Conservation (phyloP, 441 rosid species). For the Jatropha multifida region DNA sequence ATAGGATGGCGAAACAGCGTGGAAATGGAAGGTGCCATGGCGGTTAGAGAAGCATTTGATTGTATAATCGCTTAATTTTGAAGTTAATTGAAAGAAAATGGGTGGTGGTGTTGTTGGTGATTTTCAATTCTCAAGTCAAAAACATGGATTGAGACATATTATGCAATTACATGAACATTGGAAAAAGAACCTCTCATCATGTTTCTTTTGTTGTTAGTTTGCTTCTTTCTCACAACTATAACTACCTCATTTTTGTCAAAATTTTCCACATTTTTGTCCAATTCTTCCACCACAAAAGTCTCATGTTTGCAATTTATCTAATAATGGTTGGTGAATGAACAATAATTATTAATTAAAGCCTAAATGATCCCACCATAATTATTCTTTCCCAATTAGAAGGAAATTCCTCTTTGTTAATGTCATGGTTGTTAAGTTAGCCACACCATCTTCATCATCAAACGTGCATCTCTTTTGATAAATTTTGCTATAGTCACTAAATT, state of each 20-base stretch:
- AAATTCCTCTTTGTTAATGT: slow-evolving; percentile 6
- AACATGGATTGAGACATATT: slow-evolving; percentile 26
- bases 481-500: not conserved
- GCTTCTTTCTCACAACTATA: slow-evolving; percentile 50
- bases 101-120: slow-evolving; percentile 13
- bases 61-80: slow-evolving; percentile 32
- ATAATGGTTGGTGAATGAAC: slow-evolving; percentile 34
- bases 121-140: slow-evolving; percentile 21
- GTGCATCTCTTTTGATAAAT: not conserved
- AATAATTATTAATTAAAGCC: not conserved
- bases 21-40: slow-evolving; percentile 19
- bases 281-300: slow-evolving; percentile 20
- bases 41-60: slow-evolving; percentile 41
- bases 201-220: slow-evolving; percentile 23
- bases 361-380: not conserved
- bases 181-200: slow-evolving; percentile 25
- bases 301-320: slow-evolving; percentile 1
- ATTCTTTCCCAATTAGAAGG: not conserved
- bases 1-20: slow-evolving; percentile 4
- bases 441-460: not conserved
- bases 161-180: not conserved
- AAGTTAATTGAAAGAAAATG: slow-evolving; percentile 31
- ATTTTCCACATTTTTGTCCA: not conserved
- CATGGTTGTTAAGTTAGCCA: slow-evolving; percentile 41
- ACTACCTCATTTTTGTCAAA: slow-evolving; percentile 27